Evolutionary conservation across 495 filamentous ascomycete genomes (phyloP).

Genomic region (Penicillium robsamsonii): DNA sequence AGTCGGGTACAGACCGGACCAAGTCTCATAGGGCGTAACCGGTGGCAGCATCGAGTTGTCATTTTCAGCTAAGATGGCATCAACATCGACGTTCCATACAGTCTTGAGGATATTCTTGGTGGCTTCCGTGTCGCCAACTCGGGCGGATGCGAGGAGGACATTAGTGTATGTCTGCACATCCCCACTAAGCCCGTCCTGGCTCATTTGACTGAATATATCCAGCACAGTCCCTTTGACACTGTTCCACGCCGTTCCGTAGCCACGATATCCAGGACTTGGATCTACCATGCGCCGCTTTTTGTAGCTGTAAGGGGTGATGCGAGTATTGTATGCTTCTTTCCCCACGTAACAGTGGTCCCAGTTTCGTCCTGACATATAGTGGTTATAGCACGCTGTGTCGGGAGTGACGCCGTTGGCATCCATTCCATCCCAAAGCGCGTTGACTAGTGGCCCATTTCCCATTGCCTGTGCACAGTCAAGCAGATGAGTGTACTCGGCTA

Average conservation of each 20-base stretch:
- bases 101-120: conserved; percentile 50
- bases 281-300: conserved; percentile 24
- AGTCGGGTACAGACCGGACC: conserved; percentile 56
- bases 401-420: conserved; percentile 32
- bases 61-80: conserved; percentile 30
- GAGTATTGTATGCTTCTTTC: conserved; percentile 36
- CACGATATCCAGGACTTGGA: conserved; percentile 26
- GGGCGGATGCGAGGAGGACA: conserved; percentile 53
- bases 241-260: conserved; percentile 30
- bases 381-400: conserved; percentile 57
- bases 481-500: conserved; percentile 55
- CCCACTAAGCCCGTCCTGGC: conserved; percentile 37
- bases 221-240: conserved; percentile 40
- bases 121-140: conserved; percentile 51
- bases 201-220: conserved; percentile 52
- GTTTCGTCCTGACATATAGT: conserved; percentile 48
- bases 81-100: conserved; percentile 59
- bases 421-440: conserved; percentile 55
- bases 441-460: conserved; percentile 44
- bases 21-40: conserved; percentile 31
- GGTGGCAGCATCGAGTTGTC: conserved; percentile 28
- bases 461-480: conserved; percentile 53
- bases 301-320: conserved; percentile 40
- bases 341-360: conserved; percentile 42
- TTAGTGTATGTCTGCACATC: conserved; percentile 57